Base-by-base conservation (phyloP, 1,284 basidiomycete species). In the Rhizopogon parksii region DNA sequence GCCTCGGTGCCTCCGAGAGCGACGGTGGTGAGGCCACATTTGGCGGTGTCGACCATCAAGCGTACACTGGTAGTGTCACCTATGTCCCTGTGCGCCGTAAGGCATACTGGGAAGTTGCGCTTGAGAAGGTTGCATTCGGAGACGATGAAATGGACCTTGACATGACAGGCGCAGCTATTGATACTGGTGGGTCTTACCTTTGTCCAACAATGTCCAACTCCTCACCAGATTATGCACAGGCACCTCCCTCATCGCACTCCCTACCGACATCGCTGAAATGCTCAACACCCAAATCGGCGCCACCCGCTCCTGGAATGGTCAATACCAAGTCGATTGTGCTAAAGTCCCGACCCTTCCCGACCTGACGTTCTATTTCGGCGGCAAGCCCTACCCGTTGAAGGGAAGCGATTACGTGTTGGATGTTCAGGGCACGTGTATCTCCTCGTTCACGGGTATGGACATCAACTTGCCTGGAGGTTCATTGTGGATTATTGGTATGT, bases 31-130 rank as follows among this genome's bases (percentile, higher is more conserved):
- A 95, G 71, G 92, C 88, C 47, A 75, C 88, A 51, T 98, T 99
- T 61, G 96, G 96, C 65, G 96, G 95, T 47, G 80, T 97, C 56
- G 95, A 99, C 69, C 56, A 74, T 25, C 63, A 62, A 36, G 88
- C 91, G 49, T 98, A 88, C 76, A 79, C 71, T 12, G 96, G 95
- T 69, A 78, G 87, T 67, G 80, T 99, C 56, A 67, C 71, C 39
- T 99, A 98, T 64, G 91, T 90, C 25, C 95, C 96, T 51, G 79
- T 99, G 53, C 88, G 95, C 63, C 84, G 94, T 64, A 94, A 91
- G 78, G 96, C 94, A 6, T 99, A 99, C 76, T 99, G 96, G 96
- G 92, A 97, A 69, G 92, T 98, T 52, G 93, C 95, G 69, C 83
- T 99, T 24, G 78, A 91, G 71, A 85, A 85, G 67, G 80, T 97